Base-by-base conservation (phyloP, 2,329 filamentous ascomycete species). In the Didymella lethalis region DNA sequence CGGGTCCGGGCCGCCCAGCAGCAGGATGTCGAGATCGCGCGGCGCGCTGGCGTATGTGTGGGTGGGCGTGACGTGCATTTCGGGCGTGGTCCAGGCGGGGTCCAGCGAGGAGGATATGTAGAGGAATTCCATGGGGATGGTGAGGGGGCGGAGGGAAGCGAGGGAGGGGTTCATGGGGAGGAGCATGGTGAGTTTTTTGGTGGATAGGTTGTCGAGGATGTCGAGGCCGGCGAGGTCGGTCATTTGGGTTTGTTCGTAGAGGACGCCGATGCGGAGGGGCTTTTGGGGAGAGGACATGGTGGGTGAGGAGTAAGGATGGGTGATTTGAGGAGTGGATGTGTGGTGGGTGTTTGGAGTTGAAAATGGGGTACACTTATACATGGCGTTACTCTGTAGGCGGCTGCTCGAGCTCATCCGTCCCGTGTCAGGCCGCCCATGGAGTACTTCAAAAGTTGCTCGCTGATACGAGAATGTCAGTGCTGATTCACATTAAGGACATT, bases 1-100 rank as follows among this genome's bases (percentile, higher is more conserved):
- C 31, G 69, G 74, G 23, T 72, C 51, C 5, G 77, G 74, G 0
- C 79, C 79, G 46, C 77, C 79, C 11, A 77, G 64, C 29, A 81
- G 38, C 2, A 81, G 61, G 34, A 81, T 75, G 34, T 81, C 78
- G 7, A 81, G 69, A 44, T 81, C 78, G 5, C 77, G 70, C 3
- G 79, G 79, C 8, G 75, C 78, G 44, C 64, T 73, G 40, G 77
- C 75, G 65, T 80, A 80, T 2, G 78, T 80, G 46, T 74, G 63
- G 31, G 75, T 79, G 4, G 79, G 78, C 18, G 70, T 38, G 63
- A 76, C 72, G 48, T 59, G 66, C 63, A 79, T 67, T 7, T 69
- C 65, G 0, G 73, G 70, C 0, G 74, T 78, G 29, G 70, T 68
- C 38, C 57, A 61, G n/a, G 75, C 62, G 2, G 69, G 70, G 1